These are phyloP conservation scores for Aspergillus sp. DNA, from an alignment of 2,329 filamentous ascomycete genomes.

Conservation along the genomic window DNA sequence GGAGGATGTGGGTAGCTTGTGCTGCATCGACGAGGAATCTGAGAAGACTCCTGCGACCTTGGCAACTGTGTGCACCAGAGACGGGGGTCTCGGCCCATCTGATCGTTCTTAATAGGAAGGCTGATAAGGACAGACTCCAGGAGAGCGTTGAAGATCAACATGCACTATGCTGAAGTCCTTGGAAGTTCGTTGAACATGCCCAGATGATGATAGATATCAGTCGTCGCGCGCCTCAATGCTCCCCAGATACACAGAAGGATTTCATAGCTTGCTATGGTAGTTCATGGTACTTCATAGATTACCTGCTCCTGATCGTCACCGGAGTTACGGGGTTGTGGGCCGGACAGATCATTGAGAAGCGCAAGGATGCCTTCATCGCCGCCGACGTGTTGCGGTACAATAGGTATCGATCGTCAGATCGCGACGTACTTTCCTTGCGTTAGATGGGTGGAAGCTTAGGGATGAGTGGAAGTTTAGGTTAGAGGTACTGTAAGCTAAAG, in stretches of 20 bases:
- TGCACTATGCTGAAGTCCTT: conserved; percentile 14
- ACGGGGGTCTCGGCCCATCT: no score
- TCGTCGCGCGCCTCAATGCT: conserved; percentile 19
- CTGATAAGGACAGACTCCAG: conserved; percentile 9
- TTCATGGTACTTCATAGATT: conserved; percentile 24
- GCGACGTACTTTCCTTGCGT: conserved; percentile 20
- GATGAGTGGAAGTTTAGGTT: no score
- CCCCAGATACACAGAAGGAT: conserved; percentile 27
- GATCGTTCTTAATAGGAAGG: no score
- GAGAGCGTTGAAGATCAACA: conserved; percentile 20
- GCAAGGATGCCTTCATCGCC: conserved; percentile 22
- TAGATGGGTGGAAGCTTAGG: conserved; percentile 26
- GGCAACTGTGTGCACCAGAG: no score
- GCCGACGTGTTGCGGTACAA: conserved; percentile 13
- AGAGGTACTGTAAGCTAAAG: no score
- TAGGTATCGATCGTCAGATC: conserved; percentile 19
- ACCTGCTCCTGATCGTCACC: conserved; percentile 9
- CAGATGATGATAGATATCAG: conserved; percentile 16
- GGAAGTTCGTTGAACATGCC: conserved; percentile 11
- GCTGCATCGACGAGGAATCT: no score
- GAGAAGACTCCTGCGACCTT: no score
- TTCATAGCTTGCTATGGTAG: conserved; percentile 20
- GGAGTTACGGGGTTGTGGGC: conserved; percentile 4
- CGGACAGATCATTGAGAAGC: conserved; percentile 22
- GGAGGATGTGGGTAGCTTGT: no score